Evolutionary conservation across 169 alveolate species (phyloP), one percentile per base, ranked within the genome.

Genomic region (Plasmodium gonderi): DNA sequence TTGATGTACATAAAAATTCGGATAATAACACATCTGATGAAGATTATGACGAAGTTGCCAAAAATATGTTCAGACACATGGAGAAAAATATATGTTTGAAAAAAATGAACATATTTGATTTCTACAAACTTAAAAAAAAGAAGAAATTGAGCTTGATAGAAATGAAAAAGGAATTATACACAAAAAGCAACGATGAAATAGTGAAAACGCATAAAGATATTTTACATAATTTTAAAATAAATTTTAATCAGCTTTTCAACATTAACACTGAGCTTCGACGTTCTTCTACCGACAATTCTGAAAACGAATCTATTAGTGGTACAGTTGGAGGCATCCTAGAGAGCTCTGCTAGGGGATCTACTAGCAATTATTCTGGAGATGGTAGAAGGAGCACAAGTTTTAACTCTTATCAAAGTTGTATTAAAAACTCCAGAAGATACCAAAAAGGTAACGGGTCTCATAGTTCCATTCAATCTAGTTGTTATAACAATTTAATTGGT

Each of bases 141-240:
- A 51, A 44, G 14, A 54, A 75, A 40, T 42, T 44, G 44, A 38
- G 44, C 23, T 44, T 75, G 17, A 64, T 12, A n/a, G 47, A 74
- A 31, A 60, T 87, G 31, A 87, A 64, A 45, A 74, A 54, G 29
- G 79, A 74, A 74, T 87, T 87, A 87, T 74, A 54, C 40, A 60
- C 12, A 5, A 75, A 75, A 31, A 87, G 79, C 44, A 75, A 87
- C 78, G 68, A 54, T 23, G 93, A 87, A 60, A 23, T 87, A 2
- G 42, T 45, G 31, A 42, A 87, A 11, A 64, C 45, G 51, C 67
- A 75, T 49, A 87, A 40, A 8, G 79, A 75, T 40, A 51, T 23
- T 33, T 87, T 60, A 42, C 45, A 33, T 7, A 87, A 54, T 64
- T 20, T 3, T 80, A 26, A 29, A 64, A 67, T 80, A 5, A 33